These are phyloP conservation scores for Stereocaulon alpinum DNA, from an alignment of 495 filamentous ascomycete genomes.

Conservation along the genomic window DNA sequence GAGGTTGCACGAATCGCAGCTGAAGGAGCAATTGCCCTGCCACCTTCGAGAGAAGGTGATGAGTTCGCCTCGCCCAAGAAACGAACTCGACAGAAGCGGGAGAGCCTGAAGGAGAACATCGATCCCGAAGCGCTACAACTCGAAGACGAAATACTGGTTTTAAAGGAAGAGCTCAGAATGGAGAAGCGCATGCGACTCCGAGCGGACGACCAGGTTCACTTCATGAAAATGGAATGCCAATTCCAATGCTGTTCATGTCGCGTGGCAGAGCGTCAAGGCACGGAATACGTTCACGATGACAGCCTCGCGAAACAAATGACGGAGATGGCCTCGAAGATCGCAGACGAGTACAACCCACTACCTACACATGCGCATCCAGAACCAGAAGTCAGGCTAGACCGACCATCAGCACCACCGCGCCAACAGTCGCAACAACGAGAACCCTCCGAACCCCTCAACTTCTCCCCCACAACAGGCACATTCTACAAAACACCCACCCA, in stretches of 20 bases:
- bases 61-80: conserved; percentile 16
- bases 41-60: conserved; percentile 29
- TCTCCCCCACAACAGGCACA: conserved; percentile 41
- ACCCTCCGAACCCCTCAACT: conserved; percentile 31
- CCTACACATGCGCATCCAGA: neutral
- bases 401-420: conserved; percentile 24
- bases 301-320: conserved; percentile 16
- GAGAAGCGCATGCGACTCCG: conserved; percentile 56
- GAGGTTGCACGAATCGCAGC: conserved; percentile 51
- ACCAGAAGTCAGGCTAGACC: conserved; percentile 5
- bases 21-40: conserved; percentile 51
- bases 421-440: conserved; percentile 26
- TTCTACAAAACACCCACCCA: conserved; percentile 33
- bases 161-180: conserved; percentile 50
- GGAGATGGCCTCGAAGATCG: conserved; percentile 7
- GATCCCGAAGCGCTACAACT: conserved; percentile 31
- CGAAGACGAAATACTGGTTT: conserved; percentile 40
- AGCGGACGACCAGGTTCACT: conserved; percentile 66
- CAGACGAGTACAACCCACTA: neutral
- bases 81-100: conserved; percentile 26
- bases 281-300: conserved; percentile 40
- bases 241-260: conserved; percentile 61
- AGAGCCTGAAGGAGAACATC: conserved; percentile 34
- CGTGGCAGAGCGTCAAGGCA: conserved; percentile 40
- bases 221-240: conserved; percentile 71